phyloP scores from a whole-genome alignment of 2,329 filamentous ascomycete species.

The Xylogone sp. region DNA sequence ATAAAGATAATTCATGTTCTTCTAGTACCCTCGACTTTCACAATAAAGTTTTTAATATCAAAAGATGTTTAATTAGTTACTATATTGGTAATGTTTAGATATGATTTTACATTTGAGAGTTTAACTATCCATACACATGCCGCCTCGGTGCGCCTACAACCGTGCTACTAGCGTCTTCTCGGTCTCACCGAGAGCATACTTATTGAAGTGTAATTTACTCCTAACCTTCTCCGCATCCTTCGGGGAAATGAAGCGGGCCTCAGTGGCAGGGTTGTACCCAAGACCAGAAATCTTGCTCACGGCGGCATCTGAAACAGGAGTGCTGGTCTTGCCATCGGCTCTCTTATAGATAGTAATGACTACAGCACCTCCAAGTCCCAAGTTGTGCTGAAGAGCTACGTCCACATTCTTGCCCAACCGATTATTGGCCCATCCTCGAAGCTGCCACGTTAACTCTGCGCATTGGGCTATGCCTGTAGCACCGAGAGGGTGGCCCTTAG shows the following conservation, averaged over 20 bases:
- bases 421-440: slow-evolving; percentile 93
- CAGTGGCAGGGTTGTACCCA: slow-evolving; percentile 88
- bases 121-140: too few species aligned
- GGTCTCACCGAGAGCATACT: not conserved
- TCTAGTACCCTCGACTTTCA: too few species aligned
- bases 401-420: slow-evolving; percentile 62
- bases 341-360: slow-evolving; percentile 85
- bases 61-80: too few species aligned
- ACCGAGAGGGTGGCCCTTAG: slow-evolving; percentile 88
- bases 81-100: too few species aligned
- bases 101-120: too few species aligned
- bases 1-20: too few species aligned
- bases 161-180: not conserved
- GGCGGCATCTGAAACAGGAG: slow-evolving; percentile 55
- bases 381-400: slow-evolving; percentile 81
- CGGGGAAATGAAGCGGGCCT: slow-evolving; percentile 44
- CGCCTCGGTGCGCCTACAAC: not conserved
- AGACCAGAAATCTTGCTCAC: slow-evolving; percentile 63
- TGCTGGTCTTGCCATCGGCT: slow-evolving; percentile 67
- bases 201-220: not conserved
- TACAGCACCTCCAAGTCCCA: slow-evolving; percentile 82
- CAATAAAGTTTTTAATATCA: too few species aligned
- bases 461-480: slow-evolving; percentile 90
- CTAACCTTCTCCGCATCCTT: not conserved
- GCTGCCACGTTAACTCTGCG: slow-evolving; percentile 88